Base-by-base conservation (phyloP, 306 rosid species). In the Lathyrus tuberosus region DNA sequence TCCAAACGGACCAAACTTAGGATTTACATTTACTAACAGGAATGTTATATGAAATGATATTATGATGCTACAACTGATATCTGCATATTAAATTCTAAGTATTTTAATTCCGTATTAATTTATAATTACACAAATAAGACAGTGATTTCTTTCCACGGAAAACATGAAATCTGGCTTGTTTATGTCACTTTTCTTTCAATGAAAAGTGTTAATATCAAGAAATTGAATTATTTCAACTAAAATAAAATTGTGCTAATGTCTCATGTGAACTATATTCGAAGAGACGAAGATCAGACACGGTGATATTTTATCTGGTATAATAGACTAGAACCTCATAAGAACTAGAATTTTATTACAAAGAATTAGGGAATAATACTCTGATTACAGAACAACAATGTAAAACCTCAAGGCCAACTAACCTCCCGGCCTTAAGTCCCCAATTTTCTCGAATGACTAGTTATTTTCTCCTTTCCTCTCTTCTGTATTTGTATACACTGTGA, bases 171-270 rank as follows among this genome's bases (percentile, higher is more conserved):
- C 57, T 61, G 65, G 35, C 47, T 18, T 22, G 56, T 53, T 38
- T 74, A 47, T 5, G 35, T 33, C 51, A 22, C 28, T 65, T 63
- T 75, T 70, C 18, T 56, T 33, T 49, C 41, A 37, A 24, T 28
- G 57, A 60, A 62, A 67, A 10, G 43, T 3, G 4, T 26, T 33
- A 31, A 15, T 43, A 14, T 15, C 52, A 65, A 46, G 5, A 62
- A 33, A n/a, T 53, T 67, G 11, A 3, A 10, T 35, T 16, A 11
- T 26, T 68, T 28, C 63, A 70, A 80, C 71, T 71, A 65, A 16
- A 58, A 63, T 43, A 59, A 44, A 52, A 60, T 43, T 46, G 10
- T 26, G 47, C 10, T 64, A 11, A 57, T 56, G 56, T 60, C 17
- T 35, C 40, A 7, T 35, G 40, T 35, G 40, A 35, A 35, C 9